These are phyloP conservation scores for Cryptosporidium ubiquitum DNA, from an alignment of 169 alveolate genomes.

Conservation along the genomic window DNA sequence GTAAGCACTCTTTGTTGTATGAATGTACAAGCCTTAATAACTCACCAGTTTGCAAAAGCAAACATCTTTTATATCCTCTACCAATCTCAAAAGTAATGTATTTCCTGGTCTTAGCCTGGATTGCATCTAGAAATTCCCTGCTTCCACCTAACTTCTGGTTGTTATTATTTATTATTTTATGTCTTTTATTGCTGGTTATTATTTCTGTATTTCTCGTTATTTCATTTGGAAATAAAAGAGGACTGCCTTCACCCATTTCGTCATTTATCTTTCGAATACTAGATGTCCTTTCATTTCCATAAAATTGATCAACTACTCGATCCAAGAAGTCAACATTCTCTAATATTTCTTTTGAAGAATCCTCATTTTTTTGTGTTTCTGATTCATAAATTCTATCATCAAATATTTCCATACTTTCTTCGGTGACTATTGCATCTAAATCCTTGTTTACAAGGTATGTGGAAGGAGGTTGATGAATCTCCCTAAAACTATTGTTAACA, in stretches of 20 bases:
- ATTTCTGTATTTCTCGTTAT: slow-evolving; percentile 26
- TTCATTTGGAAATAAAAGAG: slow-evolving; percentile 24
- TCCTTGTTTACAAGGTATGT: slow-evolving; percentile 17
- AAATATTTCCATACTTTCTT: slow-evolving; percentile 64
- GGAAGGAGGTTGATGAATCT: neutral
- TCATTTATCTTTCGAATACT: slow-evolving; percentile 24
- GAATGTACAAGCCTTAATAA: slow-evolving; percentile 61
- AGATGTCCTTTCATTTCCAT: slow-evolving; percentile 47
- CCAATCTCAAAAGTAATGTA: slow-evolving; percentile 71
- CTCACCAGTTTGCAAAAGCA: slow-evolving; percentile 65
- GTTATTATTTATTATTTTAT: slow-evolving; percentile 1
- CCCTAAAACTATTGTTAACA: slow-evolving; percentile 3
- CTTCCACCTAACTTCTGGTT: slow-evolving; percentile 57
- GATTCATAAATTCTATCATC: slow-evolving; percentile 68
- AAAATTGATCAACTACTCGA: slow-evolving; percentile 66
- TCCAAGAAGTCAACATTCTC: slow-evolving; percentile 64
- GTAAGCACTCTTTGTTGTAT: slow-evolving; percentile 56
- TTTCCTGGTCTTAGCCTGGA: slow-evolving; percentile 68
- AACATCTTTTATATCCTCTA: slow-evolving; percentile 64
- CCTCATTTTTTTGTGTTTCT: slow-evolving; percentile 33
- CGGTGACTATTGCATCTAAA: slow-evolving; percentile 56
- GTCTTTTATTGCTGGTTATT: slow-evolving; percentile 12
- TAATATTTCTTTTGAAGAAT: slow-evolving; percentile 9
- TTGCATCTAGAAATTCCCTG: slow-evolving; percentile 58
- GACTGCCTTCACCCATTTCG: slow-evolving; percentile 28